These are phyloP conservation scores for Arthroderma sp. DNA, from an alignment of 2,329 filamentous ascomycete genomes.

Conservation along the genomic window DNA sequence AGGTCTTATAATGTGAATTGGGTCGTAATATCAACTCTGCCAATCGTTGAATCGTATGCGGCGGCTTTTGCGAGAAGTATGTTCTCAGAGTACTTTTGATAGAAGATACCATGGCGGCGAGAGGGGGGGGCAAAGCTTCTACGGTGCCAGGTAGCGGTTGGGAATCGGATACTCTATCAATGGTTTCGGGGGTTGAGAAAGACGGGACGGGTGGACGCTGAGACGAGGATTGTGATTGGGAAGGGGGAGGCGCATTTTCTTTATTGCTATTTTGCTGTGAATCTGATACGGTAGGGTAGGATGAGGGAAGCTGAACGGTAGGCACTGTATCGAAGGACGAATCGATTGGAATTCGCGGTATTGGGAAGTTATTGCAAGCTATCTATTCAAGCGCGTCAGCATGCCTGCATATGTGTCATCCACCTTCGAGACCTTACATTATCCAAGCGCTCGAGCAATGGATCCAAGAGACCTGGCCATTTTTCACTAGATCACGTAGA, in stretches of 20 bases:
- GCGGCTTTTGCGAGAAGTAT: slow-evolving; percentile 61
- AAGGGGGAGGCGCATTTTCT: slow-evolving; percentile 20
- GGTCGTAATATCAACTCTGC: slow-evolving; percentile 73
- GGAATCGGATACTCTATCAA: slow-evolving; percentile 31
- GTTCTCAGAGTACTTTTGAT: slow-evolving; percentile 47
- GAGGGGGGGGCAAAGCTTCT: slow-evolving; percentile 46
- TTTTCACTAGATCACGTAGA: slow-evolving; percentile 39
- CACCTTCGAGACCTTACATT: slow-evolving; percentile 32
- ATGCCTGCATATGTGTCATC: neutral
- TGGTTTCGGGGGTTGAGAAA: slow-evolving; percentile 25
- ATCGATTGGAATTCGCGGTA: slow-evolving; percentile 43
- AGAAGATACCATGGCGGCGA: slow-evolving; percentile 48
- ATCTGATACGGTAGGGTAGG: slow-evolving; percentile 15
- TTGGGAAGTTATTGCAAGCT: slow-evolving; percentile 60
- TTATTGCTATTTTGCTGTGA: slow-evolving; percentile 24
- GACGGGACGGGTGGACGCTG: slow-evolving; percentile 26
- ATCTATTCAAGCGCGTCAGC: slow-evolving; percentile 41
- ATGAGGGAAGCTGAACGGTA: slow-evolving; percentile 13
- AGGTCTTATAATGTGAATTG: slow-evolving; percentile 62
- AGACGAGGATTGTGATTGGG: slow-evolving; percentile 19
- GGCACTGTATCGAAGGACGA: slow-evolving; percentile 21
- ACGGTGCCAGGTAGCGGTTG: slow-evolving; percentile 31
- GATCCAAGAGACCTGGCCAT: slow-evolving; percentile 56
- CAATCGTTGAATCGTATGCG: slow-evolving; percentile 84
- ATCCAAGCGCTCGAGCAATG: slow-evolving; percentile 56